Evolutionary conservation across 371 early-diverging fungal species (phyloP), one percentile per base, ranked within the genome.

Genomic region (Mucor lusitanicus): DNA sequence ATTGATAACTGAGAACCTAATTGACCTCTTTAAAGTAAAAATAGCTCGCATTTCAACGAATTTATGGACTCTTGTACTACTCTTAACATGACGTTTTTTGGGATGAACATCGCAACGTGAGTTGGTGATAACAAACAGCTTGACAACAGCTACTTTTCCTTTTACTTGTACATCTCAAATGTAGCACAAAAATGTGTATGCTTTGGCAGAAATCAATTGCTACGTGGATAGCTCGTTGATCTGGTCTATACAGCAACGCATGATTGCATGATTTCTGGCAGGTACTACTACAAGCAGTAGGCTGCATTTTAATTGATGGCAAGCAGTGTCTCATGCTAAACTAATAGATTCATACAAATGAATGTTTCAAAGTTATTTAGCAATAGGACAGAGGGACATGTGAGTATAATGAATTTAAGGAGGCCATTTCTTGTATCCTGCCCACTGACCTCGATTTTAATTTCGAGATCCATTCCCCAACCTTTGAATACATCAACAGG

Each of bases 381-480:
- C 37, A 37, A 37, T 1, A 37, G 13, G 12, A 37, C 13, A 37
- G 13, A 37, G 37, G 37, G 13, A 37, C 12, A 37, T 37, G 37
- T 37, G 21, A 6, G 11, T 48, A 23, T 48, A 48, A 6, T 46
- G n/a, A 21, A 48, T 48, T 48, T 50, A 50, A 50, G 50, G 50
- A 23, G 50, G 21, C 8, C 44, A 50, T 50, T 50, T 12, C 25
- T 23, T 25, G 50, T 50, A 50, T 44, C 30, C n/a, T 17, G n/a
- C 50, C 25, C 50, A 50, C 50, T 50, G 50, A 50, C 50, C 50
- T 50, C 12, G 50, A 50, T 50, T 50, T 50, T 50, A 50, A 50
- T 50, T 50, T 50, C 50, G 23, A 19, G 50, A 13, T 25, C 48
- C 9, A 23, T 50, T 50, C 23, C 23, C 50, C 9, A 23, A 2